Percentiles rank a stretch among this genome's conserved stretches.
phyloP scores from a whole-genome alignment of 371 early-diverging fungal genomes.

The Parasitella parasitica region DNA sequence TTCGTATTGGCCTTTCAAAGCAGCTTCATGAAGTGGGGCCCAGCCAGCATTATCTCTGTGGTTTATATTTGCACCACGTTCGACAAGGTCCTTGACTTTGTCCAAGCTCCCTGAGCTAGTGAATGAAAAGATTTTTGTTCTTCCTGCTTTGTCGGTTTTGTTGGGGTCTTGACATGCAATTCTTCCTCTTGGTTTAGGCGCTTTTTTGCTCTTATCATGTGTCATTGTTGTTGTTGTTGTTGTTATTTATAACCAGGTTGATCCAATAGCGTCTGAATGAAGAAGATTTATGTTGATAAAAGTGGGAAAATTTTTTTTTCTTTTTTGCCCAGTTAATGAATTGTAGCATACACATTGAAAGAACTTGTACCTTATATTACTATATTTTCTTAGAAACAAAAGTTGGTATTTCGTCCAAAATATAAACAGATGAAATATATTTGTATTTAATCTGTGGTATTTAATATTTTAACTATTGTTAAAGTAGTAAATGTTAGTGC shows the following conservation, averaged over 20 bases:
- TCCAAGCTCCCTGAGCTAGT: conserved; percentile 48
- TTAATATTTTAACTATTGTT: not conserved
- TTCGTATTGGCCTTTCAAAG: conserved; percentile 57
- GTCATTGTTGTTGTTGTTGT: conserved; percentile 6
- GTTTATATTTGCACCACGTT: conserved; percentile 51
- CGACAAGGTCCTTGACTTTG: conserved; percentile 40
- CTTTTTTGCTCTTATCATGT: conserved; percentile 14
- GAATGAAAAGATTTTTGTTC: conserved; percentile 51
- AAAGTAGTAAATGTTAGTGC: not conserved
- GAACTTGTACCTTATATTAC: not conserved
- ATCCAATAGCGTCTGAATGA: not conserved
- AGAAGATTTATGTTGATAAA: not conserved
- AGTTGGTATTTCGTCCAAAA: not conserved
- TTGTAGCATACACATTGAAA: not conserved
- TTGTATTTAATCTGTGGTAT: not conserved
- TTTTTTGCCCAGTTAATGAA: too few relatives aligned
- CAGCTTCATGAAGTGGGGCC: conserved; percentile 66
- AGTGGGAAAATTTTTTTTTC: conserved; percentile 3
- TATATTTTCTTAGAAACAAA: not conserved
- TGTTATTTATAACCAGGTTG: not conserved
- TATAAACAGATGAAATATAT: not conserved
- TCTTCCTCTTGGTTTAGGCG: conserved; percentile 13
- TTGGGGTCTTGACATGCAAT: conserved; percentile 40
- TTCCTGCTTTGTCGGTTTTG: conserved; percentile 53
- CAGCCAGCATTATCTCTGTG: conserved; percentile 62